A percentile compares a stretch with the other conserved stretches of the same genome.
Conservation (phyloP, 2,329 filamentous ascomycete species). For the Botrytis fabae region DNA sequence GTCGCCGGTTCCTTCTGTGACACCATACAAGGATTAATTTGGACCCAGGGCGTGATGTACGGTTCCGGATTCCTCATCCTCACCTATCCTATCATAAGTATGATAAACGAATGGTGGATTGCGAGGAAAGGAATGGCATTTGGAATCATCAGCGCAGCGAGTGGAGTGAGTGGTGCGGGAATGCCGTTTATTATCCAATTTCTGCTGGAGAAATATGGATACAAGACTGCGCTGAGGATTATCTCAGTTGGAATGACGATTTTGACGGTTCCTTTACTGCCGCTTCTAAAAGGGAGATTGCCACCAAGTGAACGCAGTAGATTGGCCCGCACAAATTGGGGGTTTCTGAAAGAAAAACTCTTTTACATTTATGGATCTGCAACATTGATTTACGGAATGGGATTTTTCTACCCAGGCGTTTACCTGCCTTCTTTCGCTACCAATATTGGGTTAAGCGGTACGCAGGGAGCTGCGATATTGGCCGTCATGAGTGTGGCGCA, state of each 20-base stretch:
- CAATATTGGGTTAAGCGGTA: background rate
- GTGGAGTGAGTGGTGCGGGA: background rate
- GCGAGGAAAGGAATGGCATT: conserved; percentile 49
- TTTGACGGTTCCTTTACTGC: conserved; percentile 37
- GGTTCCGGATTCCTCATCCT: conserved; percentile 57
- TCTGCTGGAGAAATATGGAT: conserved; percentile 44
- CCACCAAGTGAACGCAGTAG: background rate
- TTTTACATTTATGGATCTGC: background rate
- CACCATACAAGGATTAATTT: conserved; percentile 55
- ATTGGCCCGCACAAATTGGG: background rate
- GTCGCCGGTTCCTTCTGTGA: conserved; percentile 53
- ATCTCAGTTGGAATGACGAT: conserved; percentile 45
- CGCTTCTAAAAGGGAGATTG: background rate
- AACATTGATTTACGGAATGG: background rate
- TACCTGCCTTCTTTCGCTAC: background rate
- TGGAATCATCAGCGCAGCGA: background rate
- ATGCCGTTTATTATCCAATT: background rate
- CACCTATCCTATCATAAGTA: conserved; percentile 57
- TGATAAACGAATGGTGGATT: conserved; percentile 65
- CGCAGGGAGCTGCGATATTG: background rate
- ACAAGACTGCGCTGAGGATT: conserved; percentile 44
- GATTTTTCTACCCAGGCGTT: background rate
- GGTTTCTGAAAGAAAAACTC: background rate
- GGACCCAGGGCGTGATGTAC: conserved; percentile 62
- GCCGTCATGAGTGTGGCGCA: background rate